These are phyloP conservation scores for Baorangia bicolor DNA, from an alignment of 768 basidiomycete species.

Conservation along the genomic window DNA sequence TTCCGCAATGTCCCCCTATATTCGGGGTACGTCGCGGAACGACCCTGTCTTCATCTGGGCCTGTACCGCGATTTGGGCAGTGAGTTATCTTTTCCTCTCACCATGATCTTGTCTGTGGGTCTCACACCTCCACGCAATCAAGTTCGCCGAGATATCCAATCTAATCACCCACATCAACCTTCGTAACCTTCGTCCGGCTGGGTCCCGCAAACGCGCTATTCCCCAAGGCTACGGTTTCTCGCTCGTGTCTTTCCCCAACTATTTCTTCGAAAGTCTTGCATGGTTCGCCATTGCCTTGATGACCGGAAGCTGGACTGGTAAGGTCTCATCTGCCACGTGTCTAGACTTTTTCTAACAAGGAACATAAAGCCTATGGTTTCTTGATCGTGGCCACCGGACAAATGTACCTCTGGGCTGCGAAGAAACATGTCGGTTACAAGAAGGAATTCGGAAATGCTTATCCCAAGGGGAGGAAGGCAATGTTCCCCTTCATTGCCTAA, in stretches of 20 bases:
- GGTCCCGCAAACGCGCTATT: conserved; percentile 76
- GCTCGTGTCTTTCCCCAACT: conserved; percentile 88
- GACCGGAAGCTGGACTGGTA: conserved; percentile 76
- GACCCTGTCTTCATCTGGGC: conserved; percentile 66
- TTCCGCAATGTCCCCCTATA: conserved; percentile 60
- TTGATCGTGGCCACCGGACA: conserved; percentile 54
- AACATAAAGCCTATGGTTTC: conserved; percentile 60
- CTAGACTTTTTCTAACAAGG: background rate
- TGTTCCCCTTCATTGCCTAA: conserved; percentile 62
- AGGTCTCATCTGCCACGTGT: conserved; percentile 27
- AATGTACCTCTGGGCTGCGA: conserved; percentile 86
- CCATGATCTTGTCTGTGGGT: background rate
- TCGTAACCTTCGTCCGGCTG: conserved; percentile 78
- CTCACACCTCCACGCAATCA: conserved; percentile 1
- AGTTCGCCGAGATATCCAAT: conserved; percentile 89
- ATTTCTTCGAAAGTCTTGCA: conserved; percentile 83
- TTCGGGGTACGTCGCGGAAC: conserved; percentile 61
- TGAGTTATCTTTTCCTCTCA: conserved; percentile 40
- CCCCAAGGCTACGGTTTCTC: conserved; percentile 93
- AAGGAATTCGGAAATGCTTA: conserved; percentile 92
- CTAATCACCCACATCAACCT: conserved; percentile 78
- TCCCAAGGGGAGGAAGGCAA: conserved; percentile 68
- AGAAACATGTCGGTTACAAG: conserved; percentile 88
- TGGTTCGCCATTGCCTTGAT: conserved; percentile 74
- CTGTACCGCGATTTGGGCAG: conserved; percentile 70